Evolutionary conservation across 257 asterid species (phyloP), one percentile per base, ranked within the genome.

Genomic region (Solanum pimpinellifolium): DNA sequence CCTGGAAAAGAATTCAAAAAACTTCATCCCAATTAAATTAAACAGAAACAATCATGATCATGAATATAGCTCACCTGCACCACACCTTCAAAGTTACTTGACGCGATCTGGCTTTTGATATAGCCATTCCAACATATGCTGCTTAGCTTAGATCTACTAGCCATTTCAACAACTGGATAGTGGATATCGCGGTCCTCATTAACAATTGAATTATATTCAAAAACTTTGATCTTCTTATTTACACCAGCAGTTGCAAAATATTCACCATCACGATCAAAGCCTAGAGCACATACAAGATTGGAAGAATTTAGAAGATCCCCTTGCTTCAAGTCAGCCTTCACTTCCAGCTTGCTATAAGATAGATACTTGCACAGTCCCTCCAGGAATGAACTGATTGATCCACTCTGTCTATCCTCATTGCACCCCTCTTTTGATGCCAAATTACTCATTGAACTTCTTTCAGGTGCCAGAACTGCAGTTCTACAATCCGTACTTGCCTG

Each of bases 191-290:
- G 95, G 83, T 94, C 92, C 89, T 91, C 95, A 77, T 92, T 92
- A 85, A 94, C 87, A 87, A 96, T 90, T 3, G 99, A 92, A 86
- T 92, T 95, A 88, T 93, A 96, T 90, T 96, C 99, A 39, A 97
- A 97, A 37, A 97, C 94, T 89, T 97, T 97, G 87, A 97, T 97
- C 93, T 96, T 97, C 95, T 93, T 97, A 89, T 95, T 97, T n/a
- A 97, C 99, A 72, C 99, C 99, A 69, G 99, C 99, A 81, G 98
- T 93, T 3, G 99, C 99, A 39, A 97, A 93, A 91, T 93, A 96
- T 93, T 97, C 98, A 87, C 98, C 98, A 86, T 96, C 99, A 47
- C 99, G 99, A 91, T 96, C 99, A 88, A 96, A 97, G 92, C 98
- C 91, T 86, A 97, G 94, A 86, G 99, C 92, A 91, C 98, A 94